Base-by-base conservation (phyloP, 192 early-diverging fungal species). In the Coemansia sp. region DNA sequence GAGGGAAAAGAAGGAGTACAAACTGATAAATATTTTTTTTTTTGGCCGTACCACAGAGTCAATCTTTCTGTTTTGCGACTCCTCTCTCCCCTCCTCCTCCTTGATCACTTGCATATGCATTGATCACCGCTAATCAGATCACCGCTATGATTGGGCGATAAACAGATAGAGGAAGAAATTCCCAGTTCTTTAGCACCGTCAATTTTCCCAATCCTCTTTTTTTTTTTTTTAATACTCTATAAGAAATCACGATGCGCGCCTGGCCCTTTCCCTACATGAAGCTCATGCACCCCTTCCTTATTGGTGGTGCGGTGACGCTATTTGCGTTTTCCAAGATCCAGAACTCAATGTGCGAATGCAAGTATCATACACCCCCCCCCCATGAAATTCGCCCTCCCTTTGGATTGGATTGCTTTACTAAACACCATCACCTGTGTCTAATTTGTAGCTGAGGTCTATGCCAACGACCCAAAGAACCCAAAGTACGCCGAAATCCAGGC, bases 401-500 rank as follows among this genome's bases (percentile, higher is more conserved):
- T 31, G 31, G 31, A 31, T 39, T 39, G 13, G 38, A 39, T 13
- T 43, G 13, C 57, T 16, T 12, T 62, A 42, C 6, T 31, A 14
- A 41, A 38, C 14, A 38, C 18, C 3, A 33, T 1, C 21, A 11
- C 36, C 16, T 3, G 45, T 28, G 34, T 38, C 18, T 0, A 13
- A 25, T 21, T 11, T 72, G 62, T 78, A 79, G 76, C 52, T 56
- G 71, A 73, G 64, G 63, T 52, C 26, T 82, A 77, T 28, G 79
- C 79, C 41, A 77, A 82, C 71, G 48, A 82, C 64, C 67, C 68
- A 6, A 59, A 39, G 26, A 82, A 82, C 72, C 79, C 79, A 60
- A 73, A 77, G 75, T 82, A 82, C 65, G 75, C 75, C 21, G 75
- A 77, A 21, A 76, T 82, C 60, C 79, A 77, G 75, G 79, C 79